Evolutionary conservation across 2,329 filamentous ascomycete genomes (phyloP), one percentile per base, ranked within the genome.

Genomic region (Xylariaceae sp.): DNA sequence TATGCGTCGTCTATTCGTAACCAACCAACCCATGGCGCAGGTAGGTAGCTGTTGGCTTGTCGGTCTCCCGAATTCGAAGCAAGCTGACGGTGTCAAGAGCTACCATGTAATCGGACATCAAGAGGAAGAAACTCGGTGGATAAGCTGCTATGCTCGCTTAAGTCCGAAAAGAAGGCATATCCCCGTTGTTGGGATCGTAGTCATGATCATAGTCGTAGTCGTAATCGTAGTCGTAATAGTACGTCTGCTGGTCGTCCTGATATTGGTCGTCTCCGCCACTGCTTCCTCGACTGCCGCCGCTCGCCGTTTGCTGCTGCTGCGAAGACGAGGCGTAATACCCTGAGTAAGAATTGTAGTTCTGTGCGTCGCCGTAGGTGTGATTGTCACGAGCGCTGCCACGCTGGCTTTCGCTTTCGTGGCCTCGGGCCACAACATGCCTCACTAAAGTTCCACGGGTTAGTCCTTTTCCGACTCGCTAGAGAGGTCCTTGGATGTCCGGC

Each of bases 391-490:
- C 55, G 36, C 58, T 62, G 47, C 63, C 59, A 8, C 72, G 72
- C 30, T 71, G 70, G 60, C 74, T 76, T 54, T 75, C 71, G 7
- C 70, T 70, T 60, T 80, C 78, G 62, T 80, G 77, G 43, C 80
- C 80, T 47, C 74, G 71, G 7, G 75, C 68, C 0, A 82, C 69
- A 22, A 81, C 72, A 60, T 78, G 76, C 37, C 73, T 77, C 70
- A 89, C 58, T 60, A 41, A 29, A 49, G 34, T 18, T 18, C 12
- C 41, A 32, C 10, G 21, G 5, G 29, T 60, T 52, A 60, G 50
- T 39, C 26, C 13, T 44, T 43, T 9, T 39, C 12, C 26, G 19
- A 7, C 29, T 8, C 5, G 9, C 16, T 37, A 13, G n/a, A n/a
- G n/a, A n/a, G 5, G 19, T 32, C 19, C 21, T 9, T 8, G 43